Percentiles rank a stretch among this genome's conserved stretches.
Evolutionary conservation across 2,329 filamentous ascomycete genomes (phyloP).

Genomic region (Tolypocladium cylindrosporum): DNA sequence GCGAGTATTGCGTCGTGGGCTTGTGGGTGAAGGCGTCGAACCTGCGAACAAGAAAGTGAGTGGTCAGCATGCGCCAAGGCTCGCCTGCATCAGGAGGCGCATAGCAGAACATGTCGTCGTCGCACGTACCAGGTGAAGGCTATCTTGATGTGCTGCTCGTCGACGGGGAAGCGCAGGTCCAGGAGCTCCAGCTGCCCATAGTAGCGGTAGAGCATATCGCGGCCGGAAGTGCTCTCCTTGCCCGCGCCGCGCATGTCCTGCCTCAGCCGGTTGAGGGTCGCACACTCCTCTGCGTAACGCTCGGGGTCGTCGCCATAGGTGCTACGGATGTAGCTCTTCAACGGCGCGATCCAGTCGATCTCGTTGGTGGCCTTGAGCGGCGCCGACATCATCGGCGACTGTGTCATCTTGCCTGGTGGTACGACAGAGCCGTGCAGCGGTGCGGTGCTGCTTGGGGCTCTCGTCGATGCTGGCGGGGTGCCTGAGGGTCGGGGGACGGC

Average conservation of each 20-base stretch:
- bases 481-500: neutral
- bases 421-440: slow-evolving; percentile 1
- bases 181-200: slow-evolving; percentile 94
- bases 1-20: slow-evolving; percentile 88
- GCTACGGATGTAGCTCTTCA: slow-evolving; percentile 87
- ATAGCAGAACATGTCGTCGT: slow-evolving; percentile 13
- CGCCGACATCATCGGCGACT: slow-evolving; percentile 90
- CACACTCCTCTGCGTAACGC: slow-evolving; percentile 90
- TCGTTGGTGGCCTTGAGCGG: slow-evolving; percentile 92
- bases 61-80: slow-evolving; percentile 1
- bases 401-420: slow-evolving; percentile 47
- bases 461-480: neutral
- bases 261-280: slow-evolving; percentile 82
- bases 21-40: slow-evolving; percentile 99
- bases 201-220: slow-evolving; percentile 92
- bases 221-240: slow-evolving; percentile 87
- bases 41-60: slow-evolving; percentile 38
- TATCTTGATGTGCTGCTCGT: slow-evolving; percentile 98
- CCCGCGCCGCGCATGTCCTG: slow-evolving; percentile 98
- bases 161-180: slow-evolving; percentile 89
- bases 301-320: slow-evolving; percentile 96
- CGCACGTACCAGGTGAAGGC: slow-evolving; percentile 80
- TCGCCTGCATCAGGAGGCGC: neutral
- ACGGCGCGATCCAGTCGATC: slow-evolving; percentile 90
- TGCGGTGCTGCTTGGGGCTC: neutral